phyloP scores from a whole-genome alignment of 108 stramenopile species.

The Nitzschia sp. region DNA sequence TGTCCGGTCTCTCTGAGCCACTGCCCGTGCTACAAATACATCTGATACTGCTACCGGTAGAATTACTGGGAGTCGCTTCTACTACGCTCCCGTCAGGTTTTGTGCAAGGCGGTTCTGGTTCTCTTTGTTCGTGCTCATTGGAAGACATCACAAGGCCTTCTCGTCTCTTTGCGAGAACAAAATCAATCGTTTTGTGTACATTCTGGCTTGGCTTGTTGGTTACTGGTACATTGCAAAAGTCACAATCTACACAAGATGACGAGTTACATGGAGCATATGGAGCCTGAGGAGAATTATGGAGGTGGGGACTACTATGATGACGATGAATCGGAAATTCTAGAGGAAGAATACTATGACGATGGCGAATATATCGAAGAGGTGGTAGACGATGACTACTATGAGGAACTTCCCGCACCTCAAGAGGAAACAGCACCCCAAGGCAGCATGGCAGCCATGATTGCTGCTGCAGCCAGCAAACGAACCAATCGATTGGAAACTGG shows the following conservation, averaged over 20 bases:
- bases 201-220: no score
- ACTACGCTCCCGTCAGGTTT: no score
- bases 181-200: no score
- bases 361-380: slow-evolving; percentile 2
- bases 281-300: slow-evolving; percentile 4
- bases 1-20: no score
- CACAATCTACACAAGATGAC: neutral
- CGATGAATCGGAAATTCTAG: neutral
- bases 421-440: slow-evolving; percentile 16
- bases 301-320: slow-evolving; percentile 13
- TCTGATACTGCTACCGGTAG: no score
- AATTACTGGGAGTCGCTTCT: no score
- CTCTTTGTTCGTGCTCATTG: no score
- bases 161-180: no score
- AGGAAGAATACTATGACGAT: neutral
- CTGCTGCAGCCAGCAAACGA: slow-evolving; percentile 21
- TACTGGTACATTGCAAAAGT: no score
- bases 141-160: no score
- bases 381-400: neutral
- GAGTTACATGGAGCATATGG: neutral
- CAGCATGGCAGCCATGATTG: slow-evolving; percentile 37
- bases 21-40: no score
- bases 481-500: slow-evolving; percentile 9
- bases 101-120: no score
- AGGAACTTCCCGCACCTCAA: neutral